Base-by-base conservation (phyloP, 2,329 filamentous ascomycete genomes). In the Escovopsis sp. region DNA sequence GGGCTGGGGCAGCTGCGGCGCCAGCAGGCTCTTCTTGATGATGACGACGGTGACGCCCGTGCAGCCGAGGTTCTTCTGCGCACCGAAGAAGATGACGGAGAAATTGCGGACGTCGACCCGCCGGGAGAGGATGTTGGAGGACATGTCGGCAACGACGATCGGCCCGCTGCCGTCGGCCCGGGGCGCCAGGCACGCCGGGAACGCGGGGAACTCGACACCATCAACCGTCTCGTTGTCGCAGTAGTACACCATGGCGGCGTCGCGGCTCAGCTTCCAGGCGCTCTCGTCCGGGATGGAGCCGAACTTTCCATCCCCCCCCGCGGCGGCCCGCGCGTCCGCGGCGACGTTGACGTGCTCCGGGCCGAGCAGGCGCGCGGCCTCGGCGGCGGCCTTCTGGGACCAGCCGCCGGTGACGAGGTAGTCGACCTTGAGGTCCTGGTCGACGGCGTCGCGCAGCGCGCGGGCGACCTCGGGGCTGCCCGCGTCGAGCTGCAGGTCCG, bases 161-260 rank as follows among this genome's bases (percentile, higher is more conserved):
- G 79, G 78, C 29, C 77, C 75, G 39, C 79, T 72, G 8, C 78
- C 77, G 39, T 78, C 72, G 2, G 68, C 61, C 7, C 61, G 61
- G 10, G 72, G 62, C 39, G 74, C 72, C 20, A 93, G 68, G 7
- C 61, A 59, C 48, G 79, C 64, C 20, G 89, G 89, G 55, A 76
- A 75, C n/a, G 53, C 62, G 6, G 81, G 85, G 51, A 93, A 94
- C 57, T 96, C 89, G 14, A 96, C 86, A 30, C 88, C 88, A 53
- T 94, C 86, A 6, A 93, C 85, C 0, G 86, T 94, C 68, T 96
- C 88, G 53, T 96, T 96, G 60, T 88, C 83, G 60, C 89, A 94
- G 59, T 78, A 88, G 63, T 95, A 96, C 2, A 89, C 81, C 53
- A 94, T 70, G 0, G 86, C 75, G 9, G 80, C 67, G 32, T 75